Evolutionary conservation across 2,329 filamentous ascomycete species (phyloP), one percentile per base, ranked within the genome.

Genomic region (Arthrinium phaeospermum): DNA sequence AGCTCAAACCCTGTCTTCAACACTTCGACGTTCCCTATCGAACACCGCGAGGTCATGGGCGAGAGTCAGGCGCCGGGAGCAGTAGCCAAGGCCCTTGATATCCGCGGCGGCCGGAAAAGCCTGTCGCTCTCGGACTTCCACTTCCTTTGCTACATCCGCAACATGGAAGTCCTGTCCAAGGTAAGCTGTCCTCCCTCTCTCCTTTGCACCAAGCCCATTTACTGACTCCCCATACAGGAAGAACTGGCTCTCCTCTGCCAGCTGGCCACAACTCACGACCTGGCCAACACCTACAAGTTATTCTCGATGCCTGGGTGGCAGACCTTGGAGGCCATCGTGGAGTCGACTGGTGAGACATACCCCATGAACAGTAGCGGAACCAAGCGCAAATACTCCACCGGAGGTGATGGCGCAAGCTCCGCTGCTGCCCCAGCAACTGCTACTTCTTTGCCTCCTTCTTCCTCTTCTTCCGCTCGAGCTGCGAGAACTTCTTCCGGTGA

Each of bases 261-360:
- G 78, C 93, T 97, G 70, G 96, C 95, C 34, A 93, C 91, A 61
- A 90, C 90, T 73, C 93, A 96, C 80, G 93, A 97, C 82, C 88
- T 94, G 72, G 90, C 92, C 74, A 93, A 97, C 77, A 92, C 92
- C 73, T 91, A 94, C 80, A 92, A 96, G 81, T 89, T 99, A 77
- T 91, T 95, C 83, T 92, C 94, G 78, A 95, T 93, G 78, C 89
- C 92, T 80, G 96, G 96, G 80, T 99, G 96, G 96, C 93, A 95
- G 83, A 98, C 94, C 73, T 88, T 99, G 80, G 89, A 96, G 84
- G 92, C 93, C 83, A 97, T 99, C 82, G 90, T 98, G 85, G 91
- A 96, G 91, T 93, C 95, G 91, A 95, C 94, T 89, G 94, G 95
- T 97, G 95, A 98, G 93, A 92, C 92, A 91, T 91, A 92, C 90